Evolutionary conservation across 2,329 filamentous ascomycete genomes (phyloP).

Genomic region (Trichoderma koningiopsis): DNA sequence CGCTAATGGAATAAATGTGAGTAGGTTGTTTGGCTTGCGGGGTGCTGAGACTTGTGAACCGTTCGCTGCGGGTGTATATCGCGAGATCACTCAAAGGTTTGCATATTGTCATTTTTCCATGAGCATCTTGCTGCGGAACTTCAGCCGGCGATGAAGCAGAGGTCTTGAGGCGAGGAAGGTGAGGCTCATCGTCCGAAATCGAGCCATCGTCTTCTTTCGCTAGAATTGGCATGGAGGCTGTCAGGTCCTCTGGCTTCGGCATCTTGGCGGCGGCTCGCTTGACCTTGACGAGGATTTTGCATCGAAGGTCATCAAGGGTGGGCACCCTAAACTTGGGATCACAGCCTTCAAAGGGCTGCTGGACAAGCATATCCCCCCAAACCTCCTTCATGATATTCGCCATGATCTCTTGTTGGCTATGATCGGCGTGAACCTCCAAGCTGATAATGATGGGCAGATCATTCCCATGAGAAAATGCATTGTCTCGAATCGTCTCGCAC

Average conservation of each 20-base stretch:
- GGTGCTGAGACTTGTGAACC: constrained; percentile 72
- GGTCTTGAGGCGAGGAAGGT: constrained; percentile 19
- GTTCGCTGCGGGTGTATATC: constrained; percentile 84
- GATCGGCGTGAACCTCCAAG: constrained; percentile 83
- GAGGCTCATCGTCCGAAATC: constrained; percentile 48
- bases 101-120: constrained; percentile 63
- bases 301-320: constrained; percentile 68
- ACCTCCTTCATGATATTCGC: constrained; percentile 90
- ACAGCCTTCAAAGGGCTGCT: constrained; percentile 53
- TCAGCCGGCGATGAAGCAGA: constrained; percentile 11
- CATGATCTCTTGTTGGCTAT: constrained; percentile 86
- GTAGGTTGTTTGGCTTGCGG: constrained; percentile 60
- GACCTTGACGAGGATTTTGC: constrained; percentile 84
- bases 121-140: constrained; percentile 30
- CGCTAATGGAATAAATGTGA: constrained; percentile 86
- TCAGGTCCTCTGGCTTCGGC: constrained; percentile 34
- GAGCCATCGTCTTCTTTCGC: constrained; percentile 43
- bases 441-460: constrained; percentile 87
- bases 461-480: constrained; percentile 73
- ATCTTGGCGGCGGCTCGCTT: constrained; percentile 58
- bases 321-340: constrained; percentile 62
- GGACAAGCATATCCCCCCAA: constrained; percentile 76
- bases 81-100: constrained; percentile 72
- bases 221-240: constrained; percentile 38
- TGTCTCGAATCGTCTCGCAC: constrained; percentile 75